Evolutionary conservation across 352 stramenopile species (phyloP), one percentile per base, ranked within the genome.

Genomic region (Pythium aristosporum): DNA sequence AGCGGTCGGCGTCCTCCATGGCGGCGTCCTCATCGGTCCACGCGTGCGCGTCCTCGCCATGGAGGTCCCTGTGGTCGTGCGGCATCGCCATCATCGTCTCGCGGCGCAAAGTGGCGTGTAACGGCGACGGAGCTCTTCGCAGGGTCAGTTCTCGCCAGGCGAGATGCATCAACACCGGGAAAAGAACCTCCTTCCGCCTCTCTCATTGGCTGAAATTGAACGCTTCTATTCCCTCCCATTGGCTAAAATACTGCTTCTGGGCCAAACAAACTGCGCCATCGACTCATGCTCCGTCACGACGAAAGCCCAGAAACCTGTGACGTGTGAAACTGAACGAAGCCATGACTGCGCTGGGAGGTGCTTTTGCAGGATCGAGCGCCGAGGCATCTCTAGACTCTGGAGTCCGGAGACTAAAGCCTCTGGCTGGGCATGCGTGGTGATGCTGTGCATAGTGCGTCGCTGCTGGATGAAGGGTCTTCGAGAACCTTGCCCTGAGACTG

Each of bases 1-100:
- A 65, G 46, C 44, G 32, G 39, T 63, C 49, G 42, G 43, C 49
- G 20, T 65, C 49, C 3, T n/a, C 20, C 16, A 30, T 28, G 53
- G 25, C 18, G 10, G 43, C 51, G 30, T 41, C 41, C 15, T 25
- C 51, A 32, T 53, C 37, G 6, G 32, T 13, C 28, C 23, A 13
- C 8, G 52, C 47, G 11, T 54, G 20, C 15, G 50, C 25, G 51
- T 32, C 25, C 39, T 36, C 59, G 23, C 20, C 25, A 30, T 30
- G 3, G 3, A 30, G 25, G 25, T 30, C 25, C 25, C 25, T 30
- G 25, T 16, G 9, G 46, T 49, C 15, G 20, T 37, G 30, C 20
- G 46, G 41, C 46, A 63, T 46, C 43, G 56, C 56, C 56, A 63
- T 63, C 57, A 63, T 63, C 11, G 28, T 59, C 53, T 41, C 41